Conservation (phyloP, 208 protist species). For the Wallacemonas sp. region DNA sequence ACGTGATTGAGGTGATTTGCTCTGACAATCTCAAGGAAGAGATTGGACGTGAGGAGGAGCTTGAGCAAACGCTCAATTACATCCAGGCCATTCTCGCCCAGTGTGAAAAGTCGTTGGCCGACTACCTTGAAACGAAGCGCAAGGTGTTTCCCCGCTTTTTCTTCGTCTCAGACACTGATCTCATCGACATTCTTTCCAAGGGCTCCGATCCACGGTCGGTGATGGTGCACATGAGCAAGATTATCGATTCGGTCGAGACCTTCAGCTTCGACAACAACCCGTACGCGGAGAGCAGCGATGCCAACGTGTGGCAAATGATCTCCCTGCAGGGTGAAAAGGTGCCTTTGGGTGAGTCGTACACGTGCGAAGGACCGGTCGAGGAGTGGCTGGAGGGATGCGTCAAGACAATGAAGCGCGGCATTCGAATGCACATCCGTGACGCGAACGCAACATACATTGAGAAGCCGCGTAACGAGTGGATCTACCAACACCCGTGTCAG, state of each 20-base stretch:
- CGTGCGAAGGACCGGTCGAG: slow-evolving; percentile 96
- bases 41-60: slow-evolving; percentile 81
- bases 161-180: slow-evolving; percentile 93
- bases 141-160: slow-evolving; percentile 98
- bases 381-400: slow-evolving; percentile 95
- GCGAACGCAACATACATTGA: slow-evolving; percentile 95
- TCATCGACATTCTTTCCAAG: slow-evolving; percentile 98
- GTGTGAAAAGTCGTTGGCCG: slow-evolving; percentile 97
- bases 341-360: slow-evolving; percentile 84
- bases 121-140: slow-evolving; percentile 98
- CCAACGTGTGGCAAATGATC: slow-evolving; percentile 90
- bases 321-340: slow-evolving; percentile 95
- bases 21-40: slow-evolving; percentile 80
- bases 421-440: slow-evolving; percentile 87
- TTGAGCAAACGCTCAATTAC: slow-evolving; percentile 91
- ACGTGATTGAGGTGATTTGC: slow-evolving; percentile 91
- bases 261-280: slow-evolving; percentile 92
- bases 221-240: slow-evolving; percentile 96
- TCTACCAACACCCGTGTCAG: slow-evolving; percentile 97
- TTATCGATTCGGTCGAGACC: slow-evolving; percentile 93
- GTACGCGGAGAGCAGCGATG: slow-evolving; percentile 21
- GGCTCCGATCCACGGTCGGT: slow-evolving; percentile 93
- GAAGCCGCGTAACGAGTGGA: slow-evolving; percentile 96
- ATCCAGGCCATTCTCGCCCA: slow-evolving; percentile 91
- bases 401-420: slow-evolving; percentile 75